Evolutionary conservation across 345 rosid genomes (phyloP), one percentile per base, ranked within the genome.

Genomic region (Bruguiera parviflora): DNA sequence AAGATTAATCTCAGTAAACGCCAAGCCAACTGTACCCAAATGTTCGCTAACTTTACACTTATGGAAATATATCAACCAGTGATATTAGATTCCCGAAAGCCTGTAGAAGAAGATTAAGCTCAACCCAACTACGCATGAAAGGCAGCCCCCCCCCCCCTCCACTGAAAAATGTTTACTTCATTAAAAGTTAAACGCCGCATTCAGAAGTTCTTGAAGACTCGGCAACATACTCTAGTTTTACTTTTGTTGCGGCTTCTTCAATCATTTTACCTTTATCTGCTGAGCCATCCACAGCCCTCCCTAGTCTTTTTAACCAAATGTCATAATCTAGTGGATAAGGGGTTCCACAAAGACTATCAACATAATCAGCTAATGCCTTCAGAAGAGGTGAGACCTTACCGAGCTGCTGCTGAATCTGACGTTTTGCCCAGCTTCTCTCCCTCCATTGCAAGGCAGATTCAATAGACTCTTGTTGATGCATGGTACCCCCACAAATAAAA

Each of bases 361-460:
- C 86, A 73, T 87, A 87, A 78, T 87, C 92, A 18, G 85, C 87
- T 75, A 87, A 83, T 29, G 92, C 92, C 84, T 87, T 87, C 6
- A 87, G 64, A 29, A 87, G 73, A 51, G 89, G 80, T 6, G 87
- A 85, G 37, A 80, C 83, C 59, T 83, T 84, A 4, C 92, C 84
- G 6, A 87, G 89, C 43, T 83, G 79, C 64, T 80, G 82, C 74
- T 87, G 92, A 28, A 87, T 87, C 32, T 56, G 70, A 4, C 89
- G 82, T 51, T 71, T 78, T 13, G 83, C 78, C 92, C 92, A 87
- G 70, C 79, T 82, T 64, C 60, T 79, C 77, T 87, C 92, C 80
- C 87, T 85, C 92, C 92, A 87, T 28, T 82, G 87, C 82, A 87
- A 61, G 1, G 92, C 89, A 4, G 87, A 83, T 79, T 87, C 89